Evolutionary conservation across 2,329 filamentous ascomycete species (phyloP), one percentile per base, ranked within the genome.

Genomic region (Penicillium sp.): DNA sequence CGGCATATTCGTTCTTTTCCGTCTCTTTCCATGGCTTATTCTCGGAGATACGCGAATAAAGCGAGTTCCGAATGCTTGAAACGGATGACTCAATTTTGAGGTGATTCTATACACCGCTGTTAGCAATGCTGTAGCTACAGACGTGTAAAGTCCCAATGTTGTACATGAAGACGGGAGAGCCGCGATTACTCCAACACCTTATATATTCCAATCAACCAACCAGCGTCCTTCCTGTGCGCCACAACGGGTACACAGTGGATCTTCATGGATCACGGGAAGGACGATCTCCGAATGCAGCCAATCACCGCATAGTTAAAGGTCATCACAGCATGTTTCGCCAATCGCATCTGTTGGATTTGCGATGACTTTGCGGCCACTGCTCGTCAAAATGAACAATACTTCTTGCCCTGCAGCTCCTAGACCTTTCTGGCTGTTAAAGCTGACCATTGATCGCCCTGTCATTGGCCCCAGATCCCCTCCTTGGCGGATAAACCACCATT

Each of bases 401-500:
- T 34, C 7, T 43, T 18, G 3, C 18, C 39, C 11, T 19, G 16
- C 32, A 34, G 14, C 18, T 42, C 19, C 38, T 29, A 30, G 36
- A 16, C 36, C 9, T 38, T 40, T 38, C 23, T 14, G 19, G n/a
- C 19, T n/a, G 16, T 32, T n/a, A 5, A 40, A 23, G 60, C 60
- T 62, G 60, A 62, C 60, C 47, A 52, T 61, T 59, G 6, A 10
- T 7, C 2, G 2, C 3, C 2, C 29, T 38, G 16, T 62, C 40
- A 62, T 62, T 62, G 58, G 60, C 13, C 23, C 16, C 14, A 7
- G 10, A 1, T 38, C 18, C 23, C 44, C 32, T 48, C 38, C 26
- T 49, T 19, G 44, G 35, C 47, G 36, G 52, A 42, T 39, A 41
- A 42, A 55, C 56, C 27, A 36, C 59, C 42, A 36, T 13, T 53